Conservation (phyloP, 345 rosid species). For the Citrus australasica region DNA sequence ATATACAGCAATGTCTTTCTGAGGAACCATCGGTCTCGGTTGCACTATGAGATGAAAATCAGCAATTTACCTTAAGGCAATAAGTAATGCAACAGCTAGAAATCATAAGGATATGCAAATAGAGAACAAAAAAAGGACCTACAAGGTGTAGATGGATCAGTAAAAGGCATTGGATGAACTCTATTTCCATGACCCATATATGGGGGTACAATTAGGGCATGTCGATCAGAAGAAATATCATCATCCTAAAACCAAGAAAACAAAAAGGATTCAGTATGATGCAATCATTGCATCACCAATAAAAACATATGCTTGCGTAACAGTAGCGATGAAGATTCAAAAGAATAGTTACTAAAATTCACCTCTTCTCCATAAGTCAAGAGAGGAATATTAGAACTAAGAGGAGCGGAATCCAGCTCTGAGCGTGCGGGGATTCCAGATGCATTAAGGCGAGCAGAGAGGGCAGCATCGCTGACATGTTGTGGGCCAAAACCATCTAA, state of each 20-base stretch:
- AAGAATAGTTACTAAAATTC: constrained; percentile 5
- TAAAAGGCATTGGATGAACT: constrained; percentile 63
- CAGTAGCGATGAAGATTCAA: neutral
- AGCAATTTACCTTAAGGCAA: neutral
- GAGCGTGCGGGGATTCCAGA: constrained; percentile 45
- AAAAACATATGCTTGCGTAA: neutral
- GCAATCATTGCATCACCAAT: neutral
- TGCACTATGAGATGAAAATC: constrained; percentile 48
- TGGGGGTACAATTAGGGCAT: constrained; percentile 88
- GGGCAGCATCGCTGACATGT: constrained; percentile 55
- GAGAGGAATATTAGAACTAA: constrained; percentile 71
- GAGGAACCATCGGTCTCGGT: constrained; percentile 91
- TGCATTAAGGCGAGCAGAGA: constrained; percentile 35
- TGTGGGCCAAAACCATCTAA: constrained; percentile 56
- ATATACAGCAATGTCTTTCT: constrained; percentile 79
- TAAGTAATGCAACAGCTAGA: neutral
- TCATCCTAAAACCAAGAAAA: constrained; percentile 44
- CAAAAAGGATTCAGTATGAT: neutral
- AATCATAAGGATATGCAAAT: neutral
- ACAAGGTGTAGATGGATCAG: constrained; percentile 73
- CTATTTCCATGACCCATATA: constrained; percentile 65
- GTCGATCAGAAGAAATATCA: constrained; percentile 83
- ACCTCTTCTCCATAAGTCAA: constrained; percentile 93
- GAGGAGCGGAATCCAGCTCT: constrained; percentile 71
- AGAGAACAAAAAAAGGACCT: constrained; percentile 24